A percentile compares a stretch with the other conserved stretches of the same genome.
Evolutionary conservation across 257 asterid species (phyloP).

Genomic region (Anisodus acutangulus): DNA sequence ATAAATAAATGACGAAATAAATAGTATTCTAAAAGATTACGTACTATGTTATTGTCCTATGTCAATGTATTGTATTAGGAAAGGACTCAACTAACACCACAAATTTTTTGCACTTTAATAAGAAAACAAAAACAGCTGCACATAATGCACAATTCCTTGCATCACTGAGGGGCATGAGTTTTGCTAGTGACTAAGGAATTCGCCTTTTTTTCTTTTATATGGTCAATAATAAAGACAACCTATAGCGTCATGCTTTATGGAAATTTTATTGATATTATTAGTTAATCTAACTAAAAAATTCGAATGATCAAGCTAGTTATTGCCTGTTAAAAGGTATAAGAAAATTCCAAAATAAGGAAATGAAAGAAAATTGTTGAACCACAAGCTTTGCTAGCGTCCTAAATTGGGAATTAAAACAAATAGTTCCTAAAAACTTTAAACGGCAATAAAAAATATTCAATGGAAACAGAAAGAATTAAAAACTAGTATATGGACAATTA

Average conservation of each 20-base stretch:
- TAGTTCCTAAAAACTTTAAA: neutral
- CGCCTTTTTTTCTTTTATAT: neutral
- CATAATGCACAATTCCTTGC: slow-evolving; percentile 26
- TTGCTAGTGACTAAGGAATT: neutral
- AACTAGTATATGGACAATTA: no score
- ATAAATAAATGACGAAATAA: neutral
- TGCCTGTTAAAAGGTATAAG: no score
- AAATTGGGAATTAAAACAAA: no score
- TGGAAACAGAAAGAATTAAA: neutral
- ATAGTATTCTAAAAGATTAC: slow-evolving; percentile 22
- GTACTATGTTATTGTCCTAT: slow-evolving; percentile 12
- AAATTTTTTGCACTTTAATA: neutral
- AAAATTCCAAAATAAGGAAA: neutral
- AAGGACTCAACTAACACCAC: slow-evolving; percentile 14
- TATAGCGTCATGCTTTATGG: neutral
- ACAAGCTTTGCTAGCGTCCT: no score
- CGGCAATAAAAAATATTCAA: neutral
- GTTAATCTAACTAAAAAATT: no score
- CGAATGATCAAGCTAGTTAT: neutral
- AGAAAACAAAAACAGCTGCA: neutral
- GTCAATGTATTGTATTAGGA: neutral
- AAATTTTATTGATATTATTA: neutral
- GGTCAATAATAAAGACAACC: neutral
- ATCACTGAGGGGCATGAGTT: slow-evolving; percentile 2
- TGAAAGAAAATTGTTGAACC: neutral